Conservation (phyloP, 805 yeast species). For the Candida incommunis region DNA sequence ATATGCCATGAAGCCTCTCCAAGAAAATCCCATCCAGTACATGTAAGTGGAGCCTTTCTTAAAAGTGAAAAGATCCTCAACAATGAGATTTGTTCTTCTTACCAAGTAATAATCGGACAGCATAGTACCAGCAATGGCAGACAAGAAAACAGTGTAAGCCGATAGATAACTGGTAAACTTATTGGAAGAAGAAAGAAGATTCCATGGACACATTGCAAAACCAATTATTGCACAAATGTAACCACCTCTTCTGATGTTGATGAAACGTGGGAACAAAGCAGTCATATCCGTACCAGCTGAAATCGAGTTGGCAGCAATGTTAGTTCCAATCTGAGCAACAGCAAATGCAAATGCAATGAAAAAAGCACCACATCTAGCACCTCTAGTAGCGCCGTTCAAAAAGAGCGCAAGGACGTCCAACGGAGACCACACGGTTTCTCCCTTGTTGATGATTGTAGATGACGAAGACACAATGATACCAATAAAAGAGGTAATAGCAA, state of each 20-base stretch:
- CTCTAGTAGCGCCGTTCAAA: conserved; percentile 24
- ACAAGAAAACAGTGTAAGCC: conserved; percentile 71
- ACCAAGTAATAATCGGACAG: conserved; percentile 52
- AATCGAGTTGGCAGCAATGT: conserved; percentile 33
- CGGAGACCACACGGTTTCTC: conserved; percentile 71
- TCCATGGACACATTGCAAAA: conserved; percentile 71
- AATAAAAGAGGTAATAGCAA: conserved; percentile 67
- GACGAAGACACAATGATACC: conserved; percentile 81
- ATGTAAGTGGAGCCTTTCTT: conserved; percentile 35
- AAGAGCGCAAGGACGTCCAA: conserved; percentile 57
- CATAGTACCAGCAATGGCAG: conserved; percentile 66
- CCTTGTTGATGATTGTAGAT: conserved; percentile 49
- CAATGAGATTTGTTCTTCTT: conserved; percentile 53
- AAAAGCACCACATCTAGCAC: conserved; percentile 71
- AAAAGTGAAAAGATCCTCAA: conserved; percentile 50
- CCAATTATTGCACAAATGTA: conserved; percentile 63
- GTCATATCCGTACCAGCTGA: conserved; percentile 36
- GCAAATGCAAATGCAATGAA: conserved; percentile 58
- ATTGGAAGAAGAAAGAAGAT: conserved; percentile 51
- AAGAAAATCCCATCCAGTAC: conserved; percentile 58
- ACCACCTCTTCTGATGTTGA: conserved; percentile 64
- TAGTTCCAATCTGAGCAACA: conserved; percentile 31
- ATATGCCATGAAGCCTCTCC: conserved; percentile 78
- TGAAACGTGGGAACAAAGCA: conserved; percentile 31
- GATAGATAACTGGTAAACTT: conserved; percentile 67